phyloP scores from a whole-genome alignment of 371 early-diverging fungal genomes.

The Mortierella sp. region DNA sequence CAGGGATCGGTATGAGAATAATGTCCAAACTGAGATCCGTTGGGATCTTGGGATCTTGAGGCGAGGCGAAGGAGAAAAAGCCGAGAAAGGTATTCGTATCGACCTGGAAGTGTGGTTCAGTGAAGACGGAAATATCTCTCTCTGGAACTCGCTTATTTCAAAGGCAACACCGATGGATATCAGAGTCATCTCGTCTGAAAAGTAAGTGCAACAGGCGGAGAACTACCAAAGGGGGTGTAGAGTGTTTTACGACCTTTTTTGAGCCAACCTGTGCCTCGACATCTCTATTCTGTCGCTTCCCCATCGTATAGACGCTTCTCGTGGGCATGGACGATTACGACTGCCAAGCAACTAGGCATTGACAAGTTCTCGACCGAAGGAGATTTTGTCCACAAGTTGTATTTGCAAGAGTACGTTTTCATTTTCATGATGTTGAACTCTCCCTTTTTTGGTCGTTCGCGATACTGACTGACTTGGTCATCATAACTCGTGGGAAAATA shows the following conservation, averaged over 20 bases:
- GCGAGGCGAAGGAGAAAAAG: background rate
- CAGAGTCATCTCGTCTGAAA: constrained; percentile 34
- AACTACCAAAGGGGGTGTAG: too few relatives aligned
- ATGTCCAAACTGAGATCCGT: constrained; percentile 6
- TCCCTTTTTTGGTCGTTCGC: background rate
- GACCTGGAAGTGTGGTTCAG: constrained; percentile 36
- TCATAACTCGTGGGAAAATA: too few relatives aligned
- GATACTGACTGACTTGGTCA: background rate
- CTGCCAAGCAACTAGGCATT: constrained; percentile 17
- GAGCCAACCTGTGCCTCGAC: background rate
- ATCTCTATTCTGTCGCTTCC: background rate
- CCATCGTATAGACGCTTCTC: constrained; percentile 19
- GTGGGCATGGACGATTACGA: constrained; percentile 42
- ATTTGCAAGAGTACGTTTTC: background rate
- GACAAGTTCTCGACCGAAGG: constrained; percentile 42
- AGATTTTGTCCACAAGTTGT: constrained; percentile 23
- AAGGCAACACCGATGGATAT: constrained; percentile 35
- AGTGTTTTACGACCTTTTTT: background rate
- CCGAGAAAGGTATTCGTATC: constrained; percentile 1
- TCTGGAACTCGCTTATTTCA: constrained; percentile 42
- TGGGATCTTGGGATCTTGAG: constrained; percentile 31
- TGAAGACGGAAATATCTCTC: constrained; percentile 28
- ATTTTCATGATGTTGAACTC: background rate
- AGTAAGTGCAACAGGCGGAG: too few relatives aligned
- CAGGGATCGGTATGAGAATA: background rate